A percentile compares a stretch with the other conserved stretches of the same genome.
These are phyloP conservation scores for Protomyces lactucae-debilis DNA, from an alignment of 1,139 yeast genomes.

Conservation along the genomic window DNA sequence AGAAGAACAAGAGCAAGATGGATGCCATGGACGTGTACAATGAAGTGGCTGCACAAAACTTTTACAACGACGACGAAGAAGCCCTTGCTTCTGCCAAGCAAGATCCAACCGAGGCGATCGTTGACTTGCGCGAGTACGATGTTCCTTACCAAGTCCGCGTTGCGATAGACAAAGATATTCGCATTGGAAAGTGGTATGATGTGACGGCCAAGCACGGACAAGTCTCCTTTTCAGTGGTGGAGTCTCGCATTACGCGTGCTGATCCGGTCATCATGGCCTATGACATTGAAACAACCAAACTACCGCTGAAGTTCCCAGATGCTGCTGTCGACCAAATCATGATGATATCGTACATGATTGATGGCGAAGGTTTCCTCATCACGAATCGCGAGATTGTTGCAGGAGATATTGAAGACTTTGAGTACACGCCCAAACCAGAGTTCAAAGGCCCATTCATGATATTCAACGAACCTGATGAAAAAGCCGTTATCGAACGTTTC, in stretches of 20 bases:
- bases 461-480: slow-evolving; percentile 85
- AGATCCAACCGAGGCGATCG: slow-evolving; percentile 63
- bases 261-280: slow-evolving; percentile 96
- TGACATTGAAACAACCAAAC: slow-evolving; percentile 96
- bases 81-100: slow-evolving; percentile 27
- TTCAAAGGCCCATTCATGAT: slow-evolving; percentile 86
- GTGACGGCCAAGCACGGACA: slow-evolving; percentile 62
- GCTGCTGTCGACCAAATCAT: slow-evolving; percentile 87
- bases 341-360: slow-evolving; percentile 99
- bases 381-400: slow-evolving; percentile 93
- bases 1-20: slow-evolving; percentile 58
- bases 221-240: slow-evolving; percentile 55
- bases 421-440: slow-evolving; percentile 95
- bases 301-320: slow-evolving; percentile 94
- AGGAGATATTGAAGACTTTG: slow-evolving; percentile 93
- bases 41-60: slow-evolving; percentile 29
- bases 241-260: slow-evolving; percentile 83
- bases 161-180: slow-evolving; percentile 73
- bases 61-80: slow-evolving; percentile 35
- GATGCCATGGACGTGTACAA: slow-evolving; percentile 69
- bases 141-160: slow-evolving; percentile 97
- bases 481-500: slow-evolving; percentile 64
- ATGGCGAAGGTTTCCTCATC: slow-evolving; percentile 90
- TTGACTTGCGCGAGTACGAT: slow-evolving; percentile 86
- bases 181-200: slow-evolving; percentile 95